A percentile compares a stretch with the other conserved stretches of the same genome.
Evolutionary conservation across 2,329 filamentous ascomycete species (phyloP).

Genomic region (Fusarium piperis): DNA sequence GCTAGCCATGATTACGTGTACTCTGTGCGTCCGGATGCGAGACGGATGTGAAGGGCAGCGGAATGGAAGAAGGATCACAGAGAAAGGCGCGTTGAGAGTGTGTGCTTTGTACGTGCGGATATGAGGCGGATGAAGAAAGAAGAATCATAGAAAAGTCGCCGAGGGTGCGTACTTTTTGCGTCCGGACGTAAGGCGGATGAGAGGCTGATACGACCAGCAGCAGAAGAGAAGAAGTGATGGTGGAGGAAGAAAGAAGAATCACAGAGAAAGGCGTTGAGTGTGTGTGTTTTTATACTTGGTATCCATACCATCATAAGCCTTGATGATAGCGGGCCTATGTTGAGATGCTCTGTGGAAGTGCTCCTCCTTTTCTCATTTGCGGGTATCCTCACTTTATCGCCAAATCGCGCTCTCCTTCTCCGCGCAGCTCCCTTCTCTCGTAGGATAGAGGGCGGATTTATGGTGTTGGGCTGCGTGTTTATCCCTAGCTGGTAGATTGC

Average conservation of each 20-base stretch:
- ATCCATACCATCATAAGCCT: neutral
- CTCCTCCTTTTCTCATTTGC: neutral
- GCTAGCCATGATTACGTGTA: neutral
- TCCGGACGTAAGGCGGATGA: neutral
- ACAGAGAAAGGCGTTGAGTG: neutral
- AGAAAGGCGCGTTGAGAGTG: neutral
- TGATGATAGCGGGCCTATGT: neutral
- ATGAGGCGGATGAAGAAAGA: too few species aligned
- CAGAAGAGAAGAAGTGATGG: neutral
- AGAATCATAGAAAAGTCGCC: too few species aligned
- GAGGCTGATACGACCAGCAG: accelerated
- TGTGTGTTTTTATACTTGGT: neutral
- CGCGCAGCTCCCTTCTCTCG: neutral
- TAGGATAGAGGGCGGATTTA: neutral
- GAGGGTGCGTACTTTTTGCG: too few species aligned
- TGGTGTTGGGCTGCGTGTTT: neutral
- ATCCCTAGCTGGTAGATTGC: neutral
- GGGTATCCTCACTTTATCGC: neutral
- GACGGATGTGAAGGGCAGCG: neutral
- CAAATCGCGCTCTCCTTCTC: neutral
- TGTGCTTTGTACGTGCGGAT: too few species aligned
- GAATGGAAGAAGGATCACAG: neutral
- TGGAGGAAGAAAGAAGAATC: neutral
- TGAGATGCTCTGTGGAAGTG: neutral
- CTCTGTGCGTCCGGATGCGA: neutral